Evolutionary conservation across 805 yeast genomes (phyloP), one percentile per base, ranked within the genome.

Genomic region (Geotrichum ghanense): DNA sequence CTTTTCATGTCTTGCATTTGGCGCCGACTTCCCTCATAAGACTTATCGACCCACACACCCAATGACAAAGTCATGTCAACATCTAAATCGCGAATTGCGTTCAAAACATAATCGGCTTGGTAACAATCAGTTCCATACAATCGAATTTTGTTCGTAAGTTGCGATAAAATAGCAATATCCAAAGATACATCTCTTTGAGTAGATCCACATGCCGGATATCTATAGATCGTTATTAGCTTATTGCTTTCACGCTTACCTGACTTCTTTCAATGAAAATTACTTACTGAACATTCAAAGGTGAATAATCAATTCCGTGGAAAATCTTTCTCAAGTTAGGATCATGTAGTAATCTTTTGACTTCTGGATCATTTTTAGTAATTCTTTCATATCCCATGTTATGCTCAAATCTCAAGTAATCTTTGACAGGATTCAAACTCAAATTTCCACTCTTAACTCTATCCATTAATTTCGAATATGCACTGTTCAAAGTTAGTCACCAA

Each of bases 41-140:
- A 66, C 1, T 54, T 51, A 0, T 78, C 76, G 37, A 80, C 73
- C 83, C 83, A 77, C 1, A 82, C 72, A 1, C 87, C 87, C 49
- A 81, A 54, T 0, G 83, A 61, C 20, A 83, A 53, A 0, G 79
- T 73, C 69, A 81, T 67, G 49, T 79, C 72, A 37, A 81, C 58
- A 16, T 72, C 64, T 45, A 78, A 59, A 2, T 67, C 68, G 35
- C 63, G 57, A 9, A 83, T 74, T 0, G 85, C 73, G 9, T 73
- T 72, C 41, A 82, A 60, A 10, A 79, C 72, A 27, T 62, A 58
- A 10, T 68, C 72, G 0, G 73, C 71, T 56, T 80, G 86, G 27
- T 70, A 58, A 52, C 88, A 81, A 51, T 77, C 82, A 45, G 78
- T 72, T 0, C 84, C 82, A 51, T 75, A 78, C 1, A 76, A 69